Evolutionary conservation across 2,329 filamentous ascomycete species (phyloP), one percentile per base, ranked within the genome.

Genomic region (Colletotrichum sp.): DNA sequence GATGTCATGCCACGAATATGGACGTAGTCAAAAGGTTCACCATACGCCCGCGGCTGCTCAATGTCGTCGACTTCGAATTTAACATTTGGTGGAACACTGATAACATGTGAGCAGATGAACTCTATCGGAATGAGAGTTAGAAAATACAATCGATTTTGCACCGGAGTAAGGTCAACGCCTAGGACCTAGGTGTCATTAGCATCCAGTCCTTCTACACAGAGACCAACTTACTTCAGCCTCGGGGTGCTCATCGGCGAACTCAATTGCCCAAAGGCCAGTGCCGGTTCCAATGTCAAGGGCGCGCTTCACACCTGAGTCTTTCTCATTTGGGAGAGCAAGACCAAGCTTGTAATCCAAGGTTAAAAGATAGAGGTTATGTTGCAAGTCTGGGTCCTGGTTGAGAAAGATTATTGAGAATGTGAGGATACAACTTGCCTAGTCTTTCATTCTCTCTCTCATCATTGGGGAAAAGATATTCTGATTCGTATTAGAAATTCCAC

Each of bases 361-460:
- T 5, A 85, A 75, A 1, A 76, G 66, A 38, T 82, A 83, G 0
- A 85, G 69, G 58, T 84, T 81, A 67, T 85, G 84, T 77, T 85
- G 83, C 1, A 85, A 72, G 70, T 85, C 83, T 80, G 77, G 4
- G 13, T 30, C 13, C 8, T 15, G 8, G 4, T 12, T 61, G 5
- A 66, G 71, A 36, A n/a, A 26, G 55, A 7, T 43, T 75, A 32
- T 26, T n/a, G 8, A 13, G 3, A 26, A 12, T 13, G 13, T 52
- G 18, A 34, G 13, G 13, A 24, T 13, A 16, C 5, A 24, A 38
- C 38, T 15, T 34, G 72, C 71, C 71, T 5, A 83, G 65, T 28
- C 80, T 79, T 5, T 82, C 79, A 75, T 81, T 81, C 65, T 83
- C 69, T 67, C 77, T 76, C 60, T 80, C 77, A 60, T 82, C 79